These are phyloP conservation scores for Aspergillus sp. DNA, from an alignment of 2,329 filamentous ascomycete genomes.

Conservation along the genomic window DNA sequence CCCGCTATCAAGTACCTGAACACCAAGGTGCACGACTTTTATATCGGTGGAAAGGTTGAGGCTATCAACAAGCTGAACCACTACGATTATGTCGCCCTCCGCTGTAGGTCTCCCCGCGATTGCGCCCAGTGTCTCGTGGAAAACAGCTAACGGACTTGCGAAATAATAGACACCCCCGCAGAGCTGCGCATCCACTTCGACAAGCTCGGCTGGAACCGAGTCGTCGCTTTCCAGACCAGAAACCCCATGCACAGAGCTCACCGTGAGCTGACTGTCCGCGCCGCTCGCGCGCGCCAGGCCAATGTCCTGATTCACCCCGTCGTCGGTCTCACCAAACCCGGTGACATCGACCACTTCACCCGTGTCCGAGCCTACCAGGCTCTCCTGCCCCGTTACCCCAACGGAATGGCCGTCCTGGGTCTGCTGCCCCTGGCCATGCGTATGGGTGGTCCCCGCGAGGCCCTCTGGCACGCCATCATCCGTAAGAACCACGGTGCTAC, in stretches of 20 bases:
- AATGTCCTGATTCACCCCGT: conserved; percentile 99
- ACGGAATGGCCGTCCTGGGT: conserved; percentile 96
- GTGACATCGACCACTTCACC: conserved; percentile 99
- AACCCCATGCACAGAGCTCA: conserved; percentile 99
- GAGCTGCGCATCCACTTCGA: conserved; percentile 96
- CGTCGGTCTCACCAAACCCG: conserved; percentile 96
- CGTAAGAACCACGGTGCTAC: conserved; percentile 99
- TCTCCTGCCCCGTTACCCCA: conserved; percentile 92
- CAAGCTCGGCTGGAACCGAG: conserved; percentile 97
- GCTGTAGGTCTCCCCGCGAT: conserved; percentile 62
- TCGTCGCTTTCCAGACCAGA: conserved; percentile 98
- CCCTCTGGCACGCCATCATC: conserved; percentile 99
- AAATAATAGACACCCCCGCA: conserved; percentile 72
- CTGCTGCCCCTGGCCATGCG: conserved; percentile 96
- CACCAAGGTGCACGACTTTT: conserved; percentile 78
- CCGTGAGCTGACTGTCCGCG: conserved; percentile 94
- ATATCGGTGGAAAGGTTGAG: conserved; percentile 93
- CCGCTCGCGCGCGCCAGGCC: conserved; percentile 90
- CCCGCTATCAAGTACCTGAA: conserved; percentile 90
- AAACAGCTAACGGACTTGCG: conserved; percentile 3
- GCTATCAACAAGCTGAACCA: conserved; percentile 94
- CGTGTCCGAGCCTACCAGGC: conserved; percentile 98
- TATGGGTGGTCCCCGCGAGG: conserved; percentile 97
- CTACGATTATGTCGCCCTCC: conserved; percentile 96
- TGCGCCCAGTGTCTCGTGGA: background rate